A percentile compares a stretch with the other conserved stretches of the same genome.
These are phyloP conservation scores for Alliaria petiolata DNA, from an alignment of 345 rosid genomes.

Conservation along the genomic window DNA sequence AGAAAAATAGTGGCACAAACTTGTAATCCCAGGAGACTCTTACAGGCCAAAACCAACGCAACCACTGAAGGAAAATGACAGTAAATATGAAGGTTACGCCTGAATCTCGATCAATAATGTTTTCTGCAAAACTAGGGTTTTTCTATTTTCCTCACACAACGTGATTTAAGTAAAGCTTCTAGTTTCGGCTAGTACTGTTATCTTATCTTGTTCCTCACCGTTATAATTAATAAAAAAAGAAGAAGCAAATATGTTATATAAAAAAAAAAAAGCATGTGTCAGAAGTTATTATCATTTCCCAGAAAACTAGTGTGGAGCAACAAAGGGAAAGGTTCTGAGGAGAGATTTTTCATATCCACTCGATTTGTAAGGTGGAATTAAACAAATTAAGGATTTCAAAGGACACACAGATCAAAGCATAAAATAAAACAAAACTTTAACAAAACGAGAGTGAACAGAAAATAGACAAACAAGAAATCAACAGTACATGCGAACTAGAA, in stretches of 20 bases:
- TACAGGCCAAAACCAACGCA: not conserved
- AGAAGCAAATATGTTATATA: too few species aligned
- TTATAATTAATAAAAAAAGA: not conserved
- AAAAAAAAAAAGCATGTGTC: not conserved
- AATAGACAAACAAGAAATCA: not conserved
- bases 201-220: not conserved
- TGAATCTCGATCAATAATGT: not conserved
- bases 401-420: not conserved
- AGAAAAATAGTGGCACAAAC: slow-evolving; percentile 18
- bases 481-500: not conserved
- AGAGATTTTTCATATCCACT: not conserved
- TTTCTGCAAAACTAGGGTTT: slow-evolving; percentile 22
- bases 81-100: not conserved
- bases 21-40: slow-evolving; percentile 9
- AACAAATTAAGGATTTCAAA: not conserved
- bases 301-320: slow-evolving; percentile 3
- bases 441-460: not conserved
- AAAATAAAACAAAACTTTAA: slow-evolving; percentile 17
- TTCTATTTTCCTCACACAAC: not conserved
- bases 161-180: not conserved
- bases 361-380: slow-evolving; percentile 20
- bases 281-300: slow-evolving; percentile 6
- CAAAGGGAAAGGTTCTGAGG: slow-evolving; percentile 12
- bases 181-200: not conserved
- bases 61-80: slow-evolving; percentile 6